Base-by-base conservation (phyloP, 306 rosid species). In the Prunus kanzakura region DNA sequence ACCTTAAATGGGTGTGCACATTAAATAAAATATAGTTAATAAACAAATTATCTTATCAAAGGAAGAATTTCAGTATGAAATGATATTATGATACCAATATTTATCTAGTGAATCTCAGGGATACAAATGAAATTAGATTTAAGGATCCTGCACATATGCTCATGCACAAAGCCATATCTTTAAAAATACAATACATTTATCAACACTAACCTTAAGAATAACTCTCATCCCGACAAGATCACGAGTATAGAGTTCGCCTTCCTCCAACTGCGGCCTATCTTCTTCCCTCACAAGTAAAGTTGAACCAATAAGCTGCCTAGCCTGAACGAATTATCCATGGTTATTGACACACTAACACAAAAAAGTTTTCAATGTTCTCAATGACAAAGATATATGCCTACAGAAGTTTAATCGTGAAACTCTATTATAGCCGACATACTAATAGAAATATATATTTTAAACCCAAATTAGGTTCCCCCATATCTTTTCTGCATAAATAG, bases 171-270 rank as follows among this genome's bases (percentile, higher is more conserved):
- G 14, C 61, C 74, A 69, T 49, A 69, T 50, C 23, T 18, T 12
- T 27, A 27, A 50, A 69, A 61, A 22, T 29, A 45, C 4, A 64
- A 35, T 18, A 43, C 38, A 64, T 51, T 51, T 30, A 52, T 69
- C 27, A 54, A 57, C 68, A 71, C 87, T 54, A 73, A 92, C 98
- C 98, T 92, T 95, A 69, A 90, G 82, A 69, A 89, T 55, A 65
- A 95, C 99, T 83, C 77, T 88, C 96, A 95, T 89, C 80, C 99
- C 99, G 30, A 92, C 83, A 76, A 92, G 93, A 86, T 95, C 99
- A 54, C 82, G 95, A 9, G 96, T 71, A 80, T 95, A 95, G 81
- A 88, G 87, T 86, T 95, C 97, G 64, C 91, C 99, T 67, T 95
- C 97, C 74, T 89, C 93, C 61, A 95, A 78, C 61, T 88, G 86